Base-by-base conservation (phyloP, 345 rosid species). In the Lepidium didymum region DNA sequence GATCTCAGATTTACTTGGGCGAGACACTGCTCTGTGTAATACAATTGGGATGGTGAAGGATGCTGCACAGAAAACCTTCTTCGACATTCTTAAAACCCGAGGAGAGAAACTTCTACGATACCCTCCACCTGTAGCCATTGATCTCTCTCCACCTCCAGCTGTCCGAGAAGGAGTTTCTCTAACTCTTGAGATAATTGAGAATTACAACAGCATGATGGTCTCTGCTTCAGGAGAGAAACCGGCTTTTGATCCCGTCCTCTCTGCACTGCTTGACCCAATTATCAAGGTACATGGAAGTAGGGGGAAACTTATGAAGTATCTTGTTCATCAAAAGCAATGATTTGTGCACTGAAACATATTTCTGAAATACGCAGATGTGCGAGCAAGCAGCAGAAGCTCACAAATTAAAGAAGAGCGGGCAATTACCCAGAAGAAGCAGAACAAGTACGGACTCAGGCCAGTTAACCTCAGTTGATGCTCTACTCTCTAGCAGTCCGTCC, bases 331-430 rank as follows among this genome's bases (percentile, higher is more conserved):
- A 56, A 56, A 36, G 3, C 36, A 43, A 68, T 36, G n/a, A 55
- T 55, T 55, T 46, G 13, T 37, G 62, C 67, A 53, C 59, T 69
- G 34, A 50, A 72, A 19, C 41, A 12, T 19, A 21, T 46, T 19
- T 41, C 35, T 67, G 19, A 10, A 53, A 43, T 75, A 14, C 70
- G 58, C 77, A 91, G 99, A 94, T 94, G 96, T 91, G 97, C 61
- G 99, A 94, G 82, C 92, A 80, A 83, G 97, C 99, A 5, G 97
- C 99, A 43, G 97, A 91, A 73, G 89, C 96, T 9, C 91, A 94
- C 82, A 94, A 88, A 77, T 89, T 89, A 5, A 91, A 87, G 80
- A 82, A 77, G 67, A 71, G 59, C 25, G 72, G 90, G 14, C 86
- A 85, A 31, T 76, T 79, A 42, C 82, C 87, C 29, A 89, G 91